Evolutionary conservation across 2,329 filamentous ascomycete species (phyloP).

Genomic region (Sporothrix curviconia): DNA sequence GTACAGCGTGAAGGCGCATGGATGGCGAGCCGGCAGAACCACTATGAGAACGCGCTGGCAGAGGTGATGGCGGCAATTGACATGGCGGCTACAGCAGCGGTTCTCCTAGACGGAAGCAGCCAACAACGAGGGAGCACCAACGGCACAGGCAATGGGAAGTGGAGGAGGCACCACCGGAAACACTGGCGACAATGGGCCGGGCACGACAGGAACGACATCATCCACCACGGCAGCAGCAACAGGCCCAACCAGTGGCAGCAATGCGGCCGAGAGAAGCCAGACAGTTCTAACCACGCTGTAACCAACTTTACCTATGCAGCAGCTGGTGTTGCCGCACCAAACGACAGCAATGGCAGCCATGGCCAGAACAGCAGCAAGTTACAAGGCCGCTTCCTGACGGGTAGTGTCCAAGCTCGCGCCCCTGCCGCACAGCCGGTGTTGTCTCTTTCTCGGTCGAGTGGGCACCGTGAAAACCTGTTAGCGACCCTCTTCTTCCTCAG

Average conservation of each 20-base stretch:
- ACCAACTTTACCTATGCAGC: neutral
- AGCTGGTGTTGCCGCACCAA: neutral
- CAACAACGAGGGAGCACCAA: neutral
- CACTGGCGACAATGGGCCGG: neutral
- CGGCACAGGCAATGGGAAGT: neutral
- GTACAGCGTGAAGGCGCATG: conserved; percentile 30
- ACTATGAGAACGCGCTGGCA: conserved; percentile 32
- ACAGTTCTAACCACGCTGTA: no score
- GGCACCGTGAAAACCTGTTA: conserved; percentile 36
- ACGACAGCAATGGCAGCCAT: neutral
- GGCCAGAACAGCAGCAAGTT: neutral
- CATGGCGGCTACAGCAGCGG: conserved; percentile 11
- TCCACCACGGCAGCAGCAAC: neutral
- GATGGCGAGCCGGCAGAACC: conserved; percentile 29
- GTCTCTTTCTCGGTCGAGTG: conserved; percentile 26
- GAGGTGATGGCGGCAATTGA: conserved; percentile 25
- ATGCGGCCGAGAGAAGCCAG: neutral
- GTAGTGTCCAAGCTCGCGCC: neutral
- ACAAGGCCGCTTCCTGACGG: neutral
- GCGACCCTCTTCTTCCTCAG: conserved; percentile 48
- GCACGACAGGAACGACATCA: neutral
- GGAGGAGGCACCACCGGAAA: neutral
- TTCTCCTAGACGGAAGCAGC: conserved; percentile 7
- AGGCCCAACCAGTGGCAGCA: neutral
- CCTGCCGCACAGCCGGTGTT: neutral